Evolutionary conservation across 805 yeast species (phyloP).

Genomic region (Debaryomyces castellii): DNA sequence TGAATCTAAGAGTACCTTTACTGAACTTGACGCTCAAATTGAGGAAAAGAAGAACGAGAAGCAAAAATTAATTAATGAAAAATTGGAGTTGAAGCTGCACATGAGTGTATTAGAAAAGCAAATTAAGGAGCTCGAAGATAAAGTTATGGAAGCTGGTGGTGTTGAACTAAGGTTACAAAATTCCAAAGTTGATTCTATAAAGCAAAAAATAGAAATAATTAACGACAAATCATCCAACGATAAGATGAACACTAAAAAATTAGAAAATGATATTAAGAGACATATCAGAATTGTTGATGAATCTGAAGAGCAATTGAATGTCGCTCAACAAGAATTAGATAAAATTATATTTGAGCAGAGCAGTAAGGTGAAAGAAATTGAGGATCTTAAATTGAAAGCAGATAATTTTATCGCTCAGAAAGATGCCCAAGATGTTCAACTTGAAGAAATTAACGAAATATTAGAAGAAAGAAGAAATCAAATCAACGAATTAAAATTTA

Average conservation of each 20-base stretch:
- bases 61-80: slow-evolving; percentile 14
- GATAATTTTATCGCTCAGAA: slow-evolving; percentile 33
- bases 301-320: slow-evolving; percentile 45
- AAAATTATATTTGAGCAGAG: slow-evolving; percentile 17
- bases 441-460: slow-evolving; percentile 32
- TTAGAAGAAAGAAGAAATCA: slow-evolving; percentile 40
- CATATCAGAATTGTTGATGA: slow-evolving; percentile 46
- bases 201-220: slow-evolving; percentile 62
- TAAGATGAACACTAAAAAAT: slow-evolving; percentile 54
- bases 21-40: slow-evolving; percentile 39
- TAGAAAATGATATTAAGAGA: slow-evolving; percentile 63
- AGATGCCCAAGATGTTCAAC: slow-evolving; percentile 39
- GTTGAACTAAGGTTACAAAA: slow-evolving; percentile 75
- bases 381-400: slow-evolving; percentile 25
- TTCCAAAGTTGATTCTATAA: slow-evolving; percentile 75
- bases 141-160: slow-evolving; percentile 91
- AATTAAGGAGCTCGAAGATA: slow-evolving; percentile 64
- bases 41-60: slow-evolving; percentile 24
- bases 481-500: slow-evolving; percentile 58
- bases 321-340: slow-evolving; percentile 23
- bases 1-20: slow-evolving; percentile 21
- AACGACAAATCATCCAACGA: slow-evolving; percentile 58
- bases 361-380: slow-evolving; percentile 29
- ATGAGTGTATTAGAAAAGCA: slow-evolving; percentile 55
- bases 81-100: slow-evolving; percentile 44